Conservation (phyloP, 1,284 basidiomycete species). For the Heterobasidion irregulare region DNA sequence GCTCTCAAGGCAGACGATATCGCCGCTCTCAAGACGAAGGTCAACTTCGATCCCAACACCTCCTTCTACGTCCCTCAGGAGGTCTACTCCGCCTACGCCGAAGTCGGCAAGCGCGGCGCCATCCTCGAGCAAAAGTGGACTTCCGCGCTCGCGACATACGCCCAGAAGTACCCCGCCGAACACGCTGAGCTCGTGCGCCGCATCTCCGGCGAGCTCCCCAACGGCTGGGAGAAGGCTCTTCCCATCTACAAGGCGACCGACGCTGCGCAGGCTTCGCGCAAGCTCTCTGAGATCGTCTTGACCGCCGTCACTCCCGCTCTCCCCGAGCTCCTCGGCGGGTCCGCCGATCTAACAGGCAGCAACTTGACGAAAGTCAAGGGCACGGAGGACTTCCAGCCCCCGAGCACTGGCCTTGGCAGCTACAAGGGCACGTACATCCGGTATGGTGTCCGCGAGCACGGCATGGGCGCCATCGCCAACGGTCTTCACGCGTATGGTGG, state of each 20-base stretch:
- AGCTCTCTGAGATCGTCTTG: slow-evolving; percentile 88
- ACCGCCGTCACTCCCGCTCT: slow-evolving; percentile 67
- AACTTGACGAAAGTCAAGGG: slow-evolving; percentile 86
- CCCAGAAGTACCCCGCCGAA: slow-evolving; percentile 75
- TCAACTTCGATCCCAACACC: slow-evolving; percentile 76
- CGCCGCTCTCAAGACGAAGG: slow-evolving; percentile 75
- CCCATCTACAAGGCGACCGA: slow-evolving; percentile 81
- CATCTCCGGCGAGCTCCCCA: slow-evolving; percentile 76
- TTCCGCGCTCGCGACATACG: slow-evolving; percentile 63
- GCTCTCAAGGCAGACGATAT: slow-evolving; percentile 94
- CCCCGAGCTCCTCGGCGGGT: slow-evolving; percentile 85
- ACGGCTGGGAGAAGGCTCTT: slow-evolving; percentile 81
- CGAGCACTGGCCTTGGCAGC: slow-evolving; percentile 75
- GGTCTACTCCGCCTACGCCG: slow-evolving; percentile 64
- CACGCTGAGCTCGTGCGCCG: slow-evolving; percentile 83
- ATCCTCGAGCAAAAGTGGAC: slow-evolving; percentile 75
- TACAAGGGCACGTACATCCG: slow-evolving; percentile 90
- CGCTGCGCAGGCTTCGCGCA: slow-evolving; percentile 83
- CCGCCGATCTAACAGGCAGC: slow-evolving; percentile 88
- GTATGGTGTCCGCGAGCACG: slow-evolving; percentile 96
- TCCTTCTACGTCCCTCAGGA: slow-evolving; percentile 76
- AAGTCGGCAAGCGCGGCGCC: slow-evolving; percentile 66
- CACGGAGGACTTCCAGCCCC: slow-evolving; percentile 87
- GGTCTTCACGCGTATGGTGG: slow-evolving; percentile 82
- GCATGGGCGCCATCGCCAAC: slow-evolving; percentile 93